Base-by-base conservation (phyloP, 2,329 filamentous ascomycete species). In the Nemania sp. region DNA sequence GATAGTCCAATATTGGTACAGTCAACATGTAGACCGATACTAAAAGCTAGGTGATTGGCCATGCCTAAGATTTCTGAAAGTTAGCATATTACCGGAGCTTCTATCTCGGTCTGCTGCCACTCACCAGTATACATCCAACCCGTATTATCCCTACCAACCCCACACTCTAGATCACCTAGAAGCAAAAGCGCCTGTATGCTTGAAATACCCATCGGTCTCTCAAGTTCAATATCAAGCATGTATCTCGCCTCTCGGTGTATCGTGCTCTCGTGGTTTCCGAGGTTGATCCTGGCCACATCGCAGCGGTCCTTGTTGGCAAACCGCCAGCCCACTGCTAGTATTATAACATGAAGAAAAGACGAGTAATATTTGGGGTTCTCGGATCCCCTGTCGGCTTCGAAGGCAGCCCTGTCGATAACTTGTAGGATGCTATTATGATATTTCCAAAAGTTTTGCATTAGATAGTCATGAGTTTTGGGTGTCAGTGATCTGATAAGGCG, bases 401-500 rank as follows among this genome's bases (percentile, higher is more conserved):
- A 66, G 2, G 57, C 59, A 15, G 48, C 43, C 52, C 32, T 57
- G 48, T 66, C 64, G 37, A 66, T 25, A 13, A 66, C 56, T 46
- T 60, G 64, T 4, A 65, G 32, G n/a, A 60, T 51, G n/a, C 39
- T 56, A 34, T 66, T 66, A 29, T 66, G 54, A 29, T 59, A 56
- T 12, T 60, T 57, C 64, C 64, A 66, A 43, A 65, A 66, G 18
- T 47, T 63, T 29, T 64, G 62, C 64, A 66, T 66, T 20, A 66
- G 51, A 17, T 60, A 57, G 43, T 66, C 62, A 13, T 65, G 51
- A 1, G 64, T 65, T 48, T 66, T 57, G 2, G 64, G 64, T 5
- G 64, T 48, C 11, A 66, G 62, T n/a, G 62, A 65, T 49, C 62
- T 54, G 47, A 65, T 66, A 5, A 66, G 50, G 37, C 64, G 64